Evolutionary conservation across 805 yeast genomes (phyloP), one percentile per base, ranked within the genome.

Genomic region (Blastobotrys terrestris): DNA sequence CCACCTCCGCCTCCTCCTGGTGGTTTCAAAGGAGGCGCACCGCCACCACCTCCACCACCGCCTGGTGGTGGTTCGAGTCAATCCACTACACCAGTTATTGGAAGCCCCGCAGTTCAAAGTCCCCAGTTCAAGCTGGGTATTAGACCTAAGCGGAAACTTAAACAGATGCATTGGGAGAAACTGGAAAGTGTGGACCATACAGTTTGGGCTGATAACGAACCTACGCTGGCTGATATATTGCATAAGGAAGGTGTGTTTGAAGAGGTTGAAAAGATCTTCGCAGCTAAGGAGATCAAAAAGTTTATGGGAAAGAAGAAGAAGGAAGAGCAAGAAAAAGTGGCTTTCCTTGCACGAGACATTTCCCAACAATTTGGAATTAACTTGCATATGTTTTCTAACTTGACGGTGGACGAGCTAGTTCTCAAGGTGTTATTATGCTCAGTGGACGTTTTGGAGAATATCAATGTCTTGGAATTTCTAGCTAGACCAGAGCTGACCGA

Each of bases 161-260:
- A 95, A 66, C 99, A 92, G 66, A 77, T 94, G 74, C 99, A 94
- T 67, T 95, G 98, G 98, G 97, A 92, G 60, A 88, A 87, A 63
- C 76, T 95, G 40, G 96, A 92, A 35, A 77, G 83, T 54, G 85
- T 94, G 18, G 86, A 84, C 50, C 80, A 84, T 45, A 91, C 98
- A 0, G 85, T 94, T 55, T 92, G 99, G 98, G 78, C 81, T 16
- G 46, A 41, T 16, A 46, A 48, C 21, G 75, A 74, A 18, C 66
- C 72, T 52, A 49, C 52, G 19, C 70, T 81, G 43, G 80, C 85
- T 1, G 85, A 81, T 55, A 81, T 81, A 55, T 72, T 92, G 48
- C 72, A 77, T 49, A 84, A 83, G 54, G 81, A 79, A 55, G 99
- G 99, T 54, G 82, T 92, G 8, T 77, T 91, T 54, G 79, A 80